A percentile compares a stretch with the other conserved stretches of the same genome.
Conservation (phyloP, 495 filamentous ascomycete genomes). For the Echria macrotheca region DNA sequence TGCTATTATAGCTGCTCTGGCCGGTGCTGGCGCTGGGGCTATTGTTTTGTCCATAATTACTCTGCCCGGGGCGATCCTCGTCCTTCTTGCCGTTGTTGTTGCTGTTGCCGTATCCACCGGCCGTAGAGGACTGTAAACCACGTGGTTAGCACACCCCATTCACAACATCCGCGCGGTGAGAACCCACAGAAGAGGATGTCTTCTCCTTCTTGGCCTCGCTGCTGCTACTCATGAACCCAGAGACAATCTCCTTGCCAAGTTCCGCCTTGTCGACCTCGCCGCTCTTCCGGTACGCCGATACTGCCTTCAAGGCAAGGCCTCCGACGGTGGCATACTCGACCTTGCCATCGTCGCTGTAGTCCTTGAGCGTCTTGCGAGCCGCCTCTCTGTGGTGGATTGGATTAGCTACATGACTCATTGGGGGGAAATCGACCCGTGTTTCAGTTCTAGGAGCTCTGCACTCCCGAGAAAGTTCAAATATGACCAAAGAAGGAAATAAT, state of each 20-base stretch:
- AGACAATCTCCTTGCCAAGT: slow-evolving; percentile 12
- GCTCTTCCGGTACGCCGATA: slow-evolving; percentile 8
- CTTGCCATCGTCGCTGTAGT: slow-evolving; percentile 4
- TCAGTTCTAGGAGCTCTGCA: no score
- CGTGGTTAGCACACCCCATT: no score
- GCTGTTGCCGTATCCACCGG: background rate
- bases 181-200: no score
- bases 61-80: background rate
- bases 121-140: no score
- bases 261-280: slow-evolving; percentile 9
- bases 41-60: background rate
- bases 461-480: no score
- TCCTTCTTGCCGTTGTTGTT: background rate
- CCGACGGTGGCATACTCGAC: slow-evolving; percentile 17
- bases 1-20: background rate
- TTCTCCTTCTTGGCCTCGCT: background rate
- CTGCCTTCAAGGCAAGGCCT: slow-evolving; percentile 14
- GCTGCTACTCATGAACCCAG: background rate
- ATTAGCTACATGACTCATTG: no score
- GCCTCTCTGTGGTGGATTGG: no score
- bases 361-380: slow-evolving; percentile 13
- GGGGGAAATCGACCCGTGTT: no score
- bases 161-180: no score
- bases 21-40: slow-evolving; percentile 5
- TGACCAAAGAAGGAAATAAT: no score